Base-by-base conservation (phyloP, 192 early-diverging fungal species). In the Helicostylum pulchrum region DNA sequence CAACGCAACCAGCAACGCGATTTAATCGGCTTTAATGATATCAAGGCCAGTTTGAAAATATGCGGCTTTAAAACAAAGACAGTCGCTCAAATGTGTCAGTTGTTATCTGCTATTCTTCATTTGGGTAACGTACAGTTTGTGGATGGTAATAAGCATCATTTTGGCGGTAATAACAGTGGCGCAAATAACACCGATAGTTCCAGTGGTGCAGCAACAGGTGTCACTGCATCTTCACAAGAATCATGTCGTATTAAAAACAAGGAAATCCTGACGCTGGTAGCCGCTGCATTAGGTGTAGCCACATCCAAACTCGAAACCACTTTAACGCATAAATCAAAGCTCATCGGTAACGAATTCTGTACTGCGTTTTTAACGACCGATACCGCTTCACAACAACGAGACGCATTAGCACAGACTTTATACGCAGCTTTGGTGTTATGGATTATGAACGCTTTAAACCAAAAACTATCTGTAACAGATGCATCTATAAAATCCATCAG, bases 101-200 rank as follows among this genome's bases (percentile, higher is more conserved):
- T 92, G 1, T 68, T 99, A 34, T 88, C 93, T 0, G 97, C 92
- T 0, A 90, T 97, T 44, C 73, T 99, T 67, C 94, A 96, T 61
- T 73, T 99, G 21, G 94, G 94, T 32, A 94, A 95, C 56, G 72
- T 95, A n/a, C 79, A 86, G 58, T 99, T 99, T 66, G 59, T 79
- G 2, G 90, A 87, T 57, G 76, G 76, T 9, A 68, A 60, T 19
- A 72, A 83, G 53, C 78, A 85, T 46, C 51, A 53, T 12, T 64
- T 64, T 62, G 60, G 60, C 11, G 43, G 36, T 39, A 39, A 39
- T 39, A 10, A 10, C 6, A 39, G 36, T 39, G 36, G 36, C 36
- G 36, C 36, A 1, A 39, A 39, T 45, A 32, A 56, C 31, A 32
- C 6, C 3, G 34, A 36, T 39, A 11, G 20, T 4, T 14, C 57